Evolutionary conservation across 1,284 basidiomycete species (phyloP), one percentile per base, ranked within the genome.

Genomic region (Rhodotorula sp.): DNA sequence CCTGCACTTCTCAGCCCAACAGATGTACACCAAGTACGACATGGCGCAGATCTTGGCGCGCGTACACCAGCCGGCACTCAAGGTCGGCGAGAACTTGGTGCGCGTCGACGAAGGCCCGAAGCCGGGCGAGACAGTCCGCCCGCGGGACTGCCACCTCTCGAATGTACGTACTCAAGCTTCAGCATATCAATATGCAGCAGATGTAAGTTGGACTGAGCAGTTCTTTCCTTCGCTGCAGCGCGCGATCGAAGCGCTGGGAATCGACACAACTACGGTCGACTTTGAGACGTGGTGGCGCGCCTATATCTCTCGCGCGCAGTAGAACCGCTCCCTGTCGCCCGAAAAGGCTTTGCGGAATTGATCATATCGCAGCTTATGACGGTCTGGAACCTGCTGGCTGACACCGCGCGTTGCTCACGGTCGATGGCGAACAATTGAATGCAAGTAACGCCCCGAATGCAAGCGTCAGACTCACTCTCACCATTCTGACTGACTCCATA

Each of bases 21-120:
- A 91, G 78, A 86, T 88, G 12, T 88, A 88, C 79, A 93, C 91
- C 6, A 93, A 93, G 81, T 92, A 91, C 79, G 88, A 89, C 76
- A 93, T 93, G 70, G 90, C 89, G 79, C 83, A 89, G 42, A 82
- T 89, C 57, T 90, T 91, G 75, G 85, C 88, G 15, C 84, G 84
- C 71, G 84, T 91, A 55, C 66, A 71, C 44, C 15, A 45, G 3
- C 84, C 91, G 26, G 83, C 84, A 12, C 79, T 90, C 12, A 83
- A 87, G 12, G 48, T 72, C 20, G 77, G 70, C 15, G 87, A 89
- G 77, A 55, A 56, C 26, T 87, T 93, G 74, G 81, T 86, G 33
- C 85, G 89, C 0, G 87, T 91, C 59, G 83, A 85, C 0, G 84
- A 88, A 17, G 83, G 86, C 6, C 90, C 91, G 0, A 84, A 82